These are phyloP conservation scores for Leccinum uliginosum DNA, from an alignment of 768 basidiomycete species.

Conservation along the genomic window DNA sequence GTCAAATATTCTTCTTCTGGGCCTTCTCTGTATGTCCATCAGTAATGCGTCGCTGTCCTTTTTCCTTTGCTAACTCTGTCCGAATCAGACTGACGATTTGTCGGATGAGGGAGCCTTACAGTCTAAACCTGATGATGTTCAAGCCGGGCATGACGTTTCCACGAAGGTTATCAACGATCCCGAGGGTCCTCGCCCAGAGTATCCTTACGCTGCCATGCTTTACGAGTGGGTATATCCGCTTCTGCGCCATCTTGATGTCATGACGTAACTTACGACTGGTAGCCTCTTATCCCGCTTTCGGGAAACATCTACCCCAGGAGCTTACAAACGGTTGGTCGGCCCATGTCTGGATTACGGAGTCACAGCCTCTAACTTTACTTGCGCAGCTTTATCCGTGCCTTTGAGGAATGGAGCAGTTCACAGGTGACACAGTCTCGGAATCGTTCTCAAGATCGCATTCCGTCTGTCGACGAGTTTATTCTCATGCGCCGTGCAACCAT, in stretches of 20 bases:
- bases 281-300: constrained; percentile 34
- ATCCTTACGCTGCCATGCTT: constrained; percentile 37
- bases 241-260: not conserved
- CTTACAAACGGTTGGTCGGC: constrained; percentile 28
- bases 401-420: constrained; percentile 33
- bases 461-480: constrained; percentile 37
- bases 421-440: constrained; percentile 35
- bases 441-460: constrained; percentile 33
- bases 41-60: not conserved
- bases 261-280: constrained; percentile 9
- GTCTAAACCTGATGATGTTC: constrained; percentile 32
- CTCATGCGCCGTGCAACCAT: constrained; percentile 35
- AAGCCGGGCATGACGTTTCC: constrained; percentile 32
- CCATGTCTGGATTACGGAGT: not conserved
- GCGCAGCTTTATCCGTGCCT: constrained; percentile 32
- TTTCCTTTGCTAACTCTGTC: constrained; percentile 3
- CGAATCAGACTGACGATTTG: constrained; percentile 32
- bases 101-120: constrained; percentile 35
- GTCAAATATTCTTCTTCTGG: constrained; percentile 37
- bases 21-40: constrained; percentile 32
- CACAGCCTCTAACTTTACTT: not conserved
- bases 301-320: constrained; percentile 34
- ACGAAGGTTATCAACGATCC: constrained; percentile 26
- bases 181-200: constrained; percentile 26
- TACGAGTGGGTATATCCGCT: constrained; percentile 30